A percentile compares a stretch with the other conserved stretches of the same genome.
phyloP scores from a whole-genome alignment of 2,329 filamentous ascomycete genomes.

The Scedosporium apiospermum region DNA sequence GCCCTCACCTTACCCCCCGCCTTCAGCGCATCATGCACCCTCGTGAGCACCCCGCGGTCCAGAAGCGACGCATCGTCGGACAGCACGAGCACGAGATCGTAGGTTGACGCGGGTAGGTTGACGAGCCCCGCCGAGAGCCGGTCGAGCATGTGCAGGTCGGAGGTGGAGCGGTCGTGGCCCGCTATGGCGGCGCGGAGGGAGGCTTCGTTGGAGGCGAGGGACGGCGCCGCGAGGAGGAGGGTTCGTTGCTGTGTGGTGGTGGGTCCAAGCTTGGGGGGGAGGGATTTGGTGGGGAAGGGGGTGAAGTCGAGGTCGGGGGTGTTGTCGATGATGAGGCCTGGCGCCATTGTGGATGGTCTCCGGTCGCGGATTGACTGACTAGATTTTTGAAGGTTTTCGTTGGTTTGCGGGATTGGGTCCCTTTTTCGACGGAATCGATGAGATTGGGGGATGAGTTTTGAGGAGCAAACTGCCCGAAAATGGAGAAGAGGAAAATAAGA shows the following conservation, averaged over 20 bases:
- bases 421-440: no score
- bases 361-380: background rate
- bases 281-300: slow-evolving; percentile 18
- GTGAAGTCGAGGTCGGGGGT: slow-evolving; percentile 39
- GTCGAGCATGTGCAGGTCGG: slow-evolving; percentile 97
- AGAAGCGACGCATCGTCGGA: slow-evolving; percentile 68
- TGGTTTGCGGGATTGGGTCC: no score
- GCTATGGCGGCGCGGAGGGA: slow-evolving; percentile 62
- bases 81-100: slow-evolving; percentile 69
- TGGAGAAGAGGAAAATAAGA: no score
- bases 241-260: slow-evolving; percentile 39
- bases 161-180: slow-evolving; percentile 62
- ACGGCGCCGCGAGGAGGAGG: slow-evolving; percentile 82
- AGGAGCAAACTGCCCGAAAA: no score
- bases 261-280: slow-evolving; percentile 23
- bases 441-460: no score
- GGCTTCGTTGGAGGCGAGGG: slow-evolving; percentile 76
- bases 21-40: slow-evolving; percentile 62
- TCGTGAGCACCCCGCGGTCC: slow-evolving; percentile 54
- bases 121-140: slow-evolving; percentile 76
- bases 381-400: no score
- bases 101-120: slow-evolving; percentile 63
- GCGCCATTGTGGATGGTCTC: slow-evolving; percentile 31
- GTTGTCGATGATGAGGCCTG: slow-evolving; percentile 44
- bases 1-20: slow-evolving; percentile 57